Evolutionary conservation across 1,284 basidiomycete genomes (phyloP).

Genomic region (Puccinia novopanici): DNA sequence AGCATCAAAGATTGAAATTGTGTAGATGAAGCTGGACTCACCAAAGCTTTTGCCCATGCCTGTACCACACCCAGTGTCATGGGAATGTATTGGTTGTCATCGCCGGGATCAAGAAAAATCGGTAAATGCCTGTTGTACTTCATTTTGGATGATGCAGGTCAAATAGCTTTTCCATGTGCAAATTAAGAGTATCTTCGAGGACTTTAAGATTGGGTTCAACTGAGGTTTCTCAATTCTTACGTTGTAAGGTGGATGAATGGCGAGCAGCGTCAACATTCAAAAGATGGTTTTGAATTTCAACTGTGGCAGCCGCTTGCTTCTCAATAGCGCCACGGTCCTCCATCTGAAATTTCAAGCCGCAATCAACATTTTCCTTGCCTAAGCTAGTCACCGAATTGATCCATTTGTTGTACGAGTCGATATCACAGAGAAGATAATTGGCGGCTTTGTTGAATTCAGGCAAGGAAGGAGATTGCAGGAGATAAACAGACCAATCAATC

Average conservation of each 20-base stretch:
- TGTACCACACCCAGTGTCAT: too few relatives aligned
- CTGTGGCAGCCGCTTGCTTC: too few relatives aligned
- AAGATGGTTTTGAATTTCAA: background rate
- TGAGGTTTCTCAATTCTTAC: background rate
- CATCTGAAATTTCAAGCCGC: background rate
- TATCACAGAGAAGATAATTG: too few relatives aligned
- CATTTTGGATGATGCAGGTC: background rate
- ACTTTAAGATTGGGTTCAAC: background rate
- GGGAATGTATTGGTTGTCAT: background rate
- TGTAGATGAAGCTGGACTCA: too few relatives aligned
- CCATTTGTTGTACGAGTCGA: background rate
- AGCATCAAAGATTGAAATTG: background rate
- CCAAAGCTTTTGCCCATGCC: too few relatives aligned
- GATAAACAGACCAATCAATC: background rate
- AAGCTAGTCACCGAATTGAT: background rate
- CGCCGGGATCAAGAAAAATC: background rate
- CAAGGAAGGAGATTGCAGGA: background rate
- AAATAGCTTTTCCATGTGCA: background rate
- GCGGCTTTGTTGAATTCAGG: too few relatives aligned
- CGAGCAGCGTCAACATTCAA: background rate
- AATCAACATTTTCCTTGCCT: background rate
- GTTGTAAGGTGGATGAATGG: background rate
- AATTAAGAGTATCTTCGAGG: background rate
- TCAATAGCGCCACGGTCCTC: background rate
- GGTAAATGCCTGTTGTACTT: background rate